Evolutionary conservation across 768 basidiomycete species (phyloP).

Genomic region (Leccinum subtestaceum): DNA sequence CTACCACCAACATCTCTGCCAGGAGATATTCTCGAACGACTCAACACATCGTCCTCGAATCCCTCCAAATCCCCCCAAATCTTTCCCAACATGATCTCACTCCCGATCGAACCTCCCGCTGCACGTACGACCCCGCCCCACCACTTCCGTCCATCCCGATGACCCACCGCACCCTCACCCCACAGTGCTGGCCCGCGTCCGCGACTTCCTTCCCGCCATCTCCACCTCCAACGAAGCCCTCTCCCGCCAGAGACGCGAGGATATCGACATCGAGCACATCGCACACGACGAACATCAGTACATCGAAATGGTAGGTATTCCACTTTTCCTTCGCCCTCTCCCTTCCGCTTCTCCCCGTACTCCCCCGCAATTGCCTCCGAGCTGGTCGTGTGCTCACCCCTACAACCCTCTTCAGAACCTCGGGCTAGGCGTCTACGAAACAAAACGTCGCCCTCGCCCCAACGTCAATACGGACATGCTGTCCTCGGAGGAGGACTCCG

Average conservation of each 20-base stretch:
- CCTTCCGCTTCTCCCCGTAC: not conserved
- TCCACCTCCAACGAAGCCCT: slow-evolving; percentile 62
- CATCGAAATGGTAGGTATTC: slow-evolving; percentile 59
- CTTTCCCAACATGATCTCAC: slow-evolving; percentile 27
- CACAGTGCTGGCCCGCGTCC: slow-evolving; percentile 62
- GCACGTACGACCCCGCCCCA: slow-evolving; percentile 42
- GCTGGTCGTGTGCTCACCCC: not conserved
- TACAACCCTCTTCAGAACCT: slow-evolving; percentile 44
- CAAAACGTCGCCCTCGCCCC: slow-evolving; percentile 22
- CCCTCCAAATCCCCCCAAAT: slow-evolving; percentile 31
- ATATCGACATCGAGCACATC: slow-evolving; percentile 70
- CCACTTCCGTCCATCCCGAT: slow-evolving; percentile 1
- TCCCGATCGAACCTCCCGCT: slow-evolving; percentile 40
- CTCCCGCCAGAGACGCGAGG: slow-evolving; percentile 46
- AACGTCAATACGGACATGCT: slow-evolving; percentile 13
- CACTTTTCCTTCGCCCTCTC: not conserved
- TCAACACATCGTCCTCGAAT: slow-evolving; percentile 30
- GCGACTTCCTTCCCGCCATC: slow-evolving; percentile 65
- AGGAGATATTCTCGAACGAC: slow-evolving; percentile 43
- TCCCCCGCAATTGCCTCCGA: not conserved
- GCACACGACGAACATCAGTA: slow-evolving; percentile 45
- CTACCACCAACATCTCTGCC: not conserved
- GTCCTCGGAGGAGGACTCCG: slow-evolving; percentile 9
- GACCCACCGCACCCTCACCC: not conserved
- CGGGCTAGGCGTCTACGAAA: slow-evolving; percentile 61